Conservation (phyloP, 2,329 filamentous ascomycete genomes). For the Xylariaceae sp. region DNA sequence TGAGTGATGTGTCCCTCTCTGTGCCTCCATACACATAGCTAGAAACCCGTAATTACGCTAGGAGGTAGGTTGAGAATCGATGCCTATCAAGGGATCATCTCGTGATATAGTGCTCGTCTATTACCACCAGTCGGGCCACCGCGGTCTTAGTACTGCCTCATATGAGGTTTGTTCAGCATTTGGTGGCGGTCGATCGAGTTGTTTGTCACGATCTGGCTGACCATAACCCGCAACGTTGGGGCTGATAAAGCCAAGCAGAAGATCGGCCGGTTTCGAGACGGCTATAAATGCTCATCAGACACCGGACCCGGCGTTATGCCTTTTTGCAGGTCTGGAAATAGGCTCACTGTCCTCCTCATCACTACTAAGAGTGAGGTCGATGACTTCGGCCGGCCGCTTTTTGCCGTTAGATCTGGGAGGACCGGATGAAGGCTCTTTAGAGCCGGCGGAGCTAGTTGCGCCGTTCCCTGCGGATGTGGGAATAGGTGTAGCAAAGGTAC, state of each 20-base stretch:
- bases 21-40: not conserved
- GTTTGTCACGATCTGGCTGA: not conserved
- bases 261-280: not conserved
- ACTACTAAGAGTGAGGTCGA: conserved; percentile 55
- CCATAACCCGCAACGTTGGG: not conserved
- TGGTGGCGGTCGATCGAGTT: not conserved
- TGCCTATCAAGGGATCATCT: not conserved
- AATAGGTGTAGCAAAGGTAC: conserved; percentile 21
- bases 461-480: conserved; percentile 18
- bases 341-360: conserved; percentile 47
- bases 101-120: not conserved
- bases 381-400: conserved; percentile 43
- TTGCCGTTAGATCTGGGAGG: conserved; percentile 34
- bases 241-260: not conserved
- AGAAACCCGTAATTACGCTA: not conserved
- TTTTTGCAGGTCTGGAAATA: conserved; percentile 42
- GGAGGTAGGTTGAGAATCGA: not conserved
- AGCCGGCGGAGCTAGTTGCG: conserved; percentile 19
- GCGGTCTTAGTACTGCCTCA: not conserved
- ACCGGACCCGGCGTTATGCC: conserved; percentile 33
- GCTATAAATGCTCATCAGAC: not conserved
- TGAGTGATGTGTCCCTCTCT: not conserved
- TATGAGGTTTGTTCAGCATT: not conserved
- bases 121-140: not conserved
- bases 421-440: conserved; percentile 33